Evolutionary conservation across 192 early-diverging fungal species (phyloP).

Genomic region (Backusella liffmaniae): DNA sequence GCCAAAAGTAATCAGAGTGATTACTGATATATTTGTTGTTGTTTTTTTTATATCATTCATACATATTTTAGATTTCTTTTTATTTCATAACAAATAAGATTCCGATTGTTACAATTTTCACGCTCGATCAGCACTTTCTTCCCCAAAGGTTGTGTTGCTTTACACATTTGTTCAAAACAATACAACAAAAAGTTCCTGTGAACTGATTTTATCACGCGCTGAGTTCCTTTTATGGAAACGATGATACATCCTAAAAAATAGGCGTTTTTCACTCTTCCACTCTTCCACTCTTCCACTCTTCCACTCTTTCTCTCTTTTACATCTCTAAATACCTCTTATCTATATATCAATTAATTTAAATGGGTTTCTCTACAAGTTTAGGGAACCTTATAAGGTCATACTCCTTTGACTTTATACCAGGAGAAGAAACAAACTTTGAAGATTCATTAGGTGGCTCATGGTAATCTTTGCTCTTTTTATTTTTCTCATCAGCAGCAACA

Average conservation of each 20-base stretch:
- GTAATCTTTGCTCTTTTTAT: slow-evolving; percentile 5
- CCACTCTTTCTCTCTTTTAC: background rate
- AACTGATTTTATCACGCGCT: background rate
- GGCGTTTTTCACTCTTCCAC: background rate
- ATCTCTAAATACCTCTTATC: background rate
- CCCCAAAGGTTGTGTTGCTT: background rate
- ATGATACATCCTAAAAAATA: background rate
- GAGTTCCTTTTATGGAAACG: background rate
- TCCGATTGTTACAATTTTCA: background rate
- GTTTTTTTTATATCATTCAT: slow-evolving; percentile 1
- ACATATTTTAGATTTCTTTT: background rate
- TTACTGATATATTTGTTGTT: background rate
- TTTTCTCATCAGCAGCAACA: background rate
- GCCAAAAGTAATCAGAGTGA: background rate
- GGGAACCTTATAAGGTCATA: background rate
- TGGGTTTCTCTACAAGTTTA: background rate
- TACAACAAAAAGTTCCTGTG: background rate
- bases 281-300: background rate
- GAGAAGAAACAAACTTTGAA: slow-evolving; percentile 20
- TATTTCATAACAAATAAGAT: background rate
- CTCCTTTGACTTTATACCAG: slow-evolving; percentile 15
- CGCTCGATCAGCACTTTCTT: background rate
- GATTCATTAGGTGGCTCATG: slow-evolving; percentile 20
- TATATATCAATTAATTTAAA: background rate
- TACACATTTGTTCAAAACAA: background rate